Conservation (phyloP, 805 yeast genomes). For the Teunomyces lycoperdinae region DNA sequence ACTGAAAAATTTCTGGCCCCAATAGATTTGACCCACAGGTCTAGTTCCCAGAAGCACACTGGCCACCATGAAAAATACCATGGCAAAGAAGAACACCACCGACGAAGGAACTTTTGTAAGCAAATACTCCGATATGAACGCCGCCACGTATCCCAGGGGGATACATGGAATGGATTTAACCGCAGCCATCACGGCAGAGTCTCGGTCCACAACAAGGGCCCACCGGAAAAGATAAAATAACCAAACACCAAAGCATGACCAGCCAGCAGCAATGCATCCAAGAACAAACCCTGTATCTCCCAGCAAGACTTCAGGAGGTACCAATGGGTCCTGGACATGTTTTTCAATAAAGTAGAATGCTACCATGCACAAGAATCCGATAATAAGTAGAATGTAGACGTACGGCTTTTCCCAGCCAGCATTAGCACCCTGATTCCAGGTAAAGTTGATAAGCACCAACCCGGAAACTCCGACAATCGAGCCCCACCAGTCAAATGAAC, state of each 20-base stretch:
- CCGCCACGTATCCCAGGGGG: constrained; percentile 13
- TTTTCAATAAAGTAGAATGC: constrained; percentile 9
- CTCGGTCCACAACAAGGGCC: constrained; percentile 10
- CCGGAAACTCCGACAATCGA: constrained; percentile 14
- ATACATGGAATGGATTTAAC: constrained; percentile 18
- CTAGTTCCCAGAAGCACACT: constrained; percentile 13
- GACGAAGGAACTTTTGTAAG: constrained; percentile 10
- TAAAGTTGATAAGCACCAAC: constrained; percentile 15
- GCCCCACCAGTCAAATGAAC: constrained; percentile 27
- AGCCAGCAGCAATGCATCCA: constrained; percentile 17
- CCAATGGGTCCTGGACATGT: constrained; percentile 12
- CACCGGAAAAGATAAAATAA: constrained; percentile 15
- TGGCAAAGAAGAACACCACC: constrained; percentile 12
- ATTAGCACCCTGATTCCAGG: constrained; percentile 20
- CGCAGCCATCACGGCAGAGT: constrained; percentile 12
- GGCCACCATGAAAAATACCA: constrained; percentile 12
- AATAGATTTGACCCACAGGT: constrained; percentile 16
- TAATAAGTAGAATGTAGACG: constrained; percentile 17
- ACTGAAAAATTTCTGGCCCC: constrained; percentile 17
- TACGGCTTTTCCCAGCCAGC: constrained; percentile 18
- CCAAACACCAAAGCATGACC: constrained; percentile 20
- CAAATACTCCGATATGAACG: constrained; percentile 8
- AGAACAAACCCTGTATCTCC: constrained; percentile 17
- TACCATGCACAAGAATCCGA: constrained; percentile 11
- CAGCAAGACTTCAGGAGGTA: constrained; percentile 9